Evolutionary conservation across 176 grass and related monocot species (phyloP).

Genomic region (Raddia guianensis): DNA sequence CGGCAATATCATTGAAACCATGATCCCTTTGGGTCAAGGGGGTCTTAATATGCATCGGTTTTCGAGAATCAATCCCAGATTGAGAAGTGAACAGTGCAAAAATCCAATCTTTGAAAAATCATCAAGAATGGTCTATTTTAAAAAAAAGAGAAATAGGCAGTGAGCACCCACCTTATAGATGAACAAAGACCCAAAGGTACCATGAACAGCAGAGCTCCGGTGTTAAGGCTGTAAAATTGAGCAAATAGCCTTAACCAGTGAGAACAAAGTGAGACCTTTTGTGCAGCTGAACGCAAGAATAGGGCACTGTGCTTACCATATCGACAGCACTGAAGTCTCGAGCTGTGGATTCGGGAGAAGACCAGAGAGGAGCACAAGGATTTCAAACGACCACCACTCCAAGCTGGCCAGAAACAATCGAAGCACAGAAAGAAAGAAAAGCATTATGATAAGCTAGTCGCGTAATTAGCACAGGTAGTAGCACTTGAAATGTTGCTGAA

Average conservation of each 20-base stretch:
- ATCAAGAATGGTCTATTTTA: no score
- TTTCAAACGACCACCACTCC: slow-evolving; percentile 58
- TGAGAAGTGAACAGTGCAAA: no score
- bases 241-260: not conserved
- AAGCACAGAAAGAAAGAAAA: not conserved
- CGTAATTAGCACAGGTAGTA: no score
- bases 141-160: no score
- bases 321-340: slow-evolving; percentile 49
- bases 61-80: no score
- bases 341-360: slow-evolving; percentile 47
- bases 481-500: no score
- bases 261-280: not conserved
- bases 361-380: slow-evolving; percentile 44
- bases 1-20: no score
- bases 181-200: slow-evolving; percentile 30
- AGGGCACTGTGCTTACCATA: slow-evolving; percentile 20
- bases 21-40: no score
- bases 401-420: not conserved
- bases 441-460: no score
- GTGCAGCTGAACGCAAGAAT: not conserved
- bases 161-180: slow-evolving; percentile 23
- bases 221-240: slow-evolving; percentile 38
- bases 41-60: no score
- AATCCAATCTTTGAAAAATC: no score
- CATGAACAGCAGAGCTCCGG: slow-evolving; percentile 41